phyloP scores from a whole-genome alignment of 2,329 filamentous ascomycete species.

The Alternaria tenuissima region DNA sequence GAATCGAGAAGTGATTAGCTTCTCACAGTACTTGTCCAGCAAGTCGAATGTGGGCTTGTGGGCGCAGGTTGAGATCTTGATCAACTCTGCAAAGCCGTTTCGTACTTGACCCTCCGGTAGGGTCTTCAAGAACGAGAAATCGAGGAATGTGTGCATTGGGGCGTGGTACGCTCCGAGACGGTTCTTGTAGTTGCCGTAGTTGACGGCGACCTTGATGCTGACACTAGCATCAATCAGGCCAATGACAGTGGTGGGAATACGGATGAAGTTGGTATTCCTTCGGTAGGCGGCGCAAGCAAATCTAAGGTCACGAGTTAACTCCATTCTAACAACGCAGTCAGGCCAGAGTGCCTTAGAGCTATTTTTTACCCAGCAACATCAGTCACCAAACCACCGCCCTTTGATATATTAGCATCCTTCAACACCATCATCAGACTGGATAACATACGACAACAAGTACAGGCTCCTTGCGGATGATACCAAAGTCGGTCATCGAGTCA shows the following conservation, averaged over 20 bases:
- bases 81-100: constrained; percentile 77
- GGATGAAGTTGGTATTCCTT: constrained; percentile 76
- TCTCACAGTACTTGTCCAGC: constrained; percentile 73
- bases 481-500: constrained; percentile 78
- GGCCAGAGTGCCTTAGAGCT: constrained; percentile 61
- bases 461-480: constrained; percentile 69
- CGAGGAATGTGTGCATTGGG: constrained; percentile 75
- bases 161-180: constrained; percentile 76
- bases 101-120: constrained; percentile 73
- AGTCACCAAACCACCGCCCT: constrained; percentile 53
- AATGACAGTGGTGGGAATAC: constrained; percentile 77
- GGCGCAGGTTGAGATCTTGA: constrained; percentile 78
- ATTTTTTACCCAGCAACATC: constrained; percentile 70
- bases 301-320: constrained; percentile 35
- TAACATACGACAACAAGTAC: constrained; percentile 46
- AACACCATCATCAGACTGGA: not conserved
- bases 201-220: constrained; percentile 80
- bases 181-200: constrained; percentile 80
- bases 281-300: constrained; percentile 74
- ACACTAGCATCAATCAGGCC: constrained; percentile 78
- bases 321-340: constrained; percentile 29
- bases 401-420: constrained; percentile 17
- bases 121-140: constrained; percentile 75
- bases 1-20: constrained; percentile 71
- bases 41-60: constrained; percentile 72